Conservation (phyloP, 306 rosid genomes). For the Quercus variabilis region DNA sequence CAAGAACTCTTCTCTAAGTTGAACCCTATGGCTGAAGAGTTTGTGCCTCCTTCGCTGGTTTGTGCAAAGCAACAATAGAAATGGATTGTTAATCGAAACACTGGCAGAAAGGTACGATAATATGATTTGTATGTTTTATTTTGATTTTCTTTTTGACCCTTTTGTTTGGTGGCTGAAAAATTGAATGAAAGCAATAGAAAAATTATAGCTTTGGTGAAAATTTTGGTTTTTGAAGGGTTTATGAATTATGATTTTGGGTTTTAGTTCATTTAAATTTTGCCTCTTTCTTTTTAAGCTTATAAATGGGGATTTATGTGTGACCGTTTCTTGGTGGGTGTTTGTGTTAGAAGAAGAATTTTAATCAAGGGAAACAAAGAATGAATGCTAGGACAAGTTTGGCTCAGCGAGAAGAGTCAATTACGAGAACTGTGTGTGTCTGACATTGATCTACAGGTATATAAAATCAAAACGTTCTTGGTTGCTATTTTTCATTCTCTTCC, state of each 20-base stretch:
- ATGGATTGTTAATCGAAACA: constrained; percentile 36
- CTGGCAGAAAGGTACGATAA: constrained; percentile 56
- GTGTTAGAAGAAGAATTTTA: constrained; percentile 76
- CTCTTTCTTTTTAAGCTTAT: neutral
- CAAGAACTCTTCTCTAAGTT: constrained; percentile 83
- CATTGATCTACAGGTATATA: constrained; percentile 83
- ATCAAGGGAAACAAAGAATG: constrained; percentile 65
- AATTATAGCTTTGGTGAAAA: neutral
- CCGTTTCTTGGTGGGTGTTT: neutral
- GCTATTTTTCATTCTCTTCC: no score
- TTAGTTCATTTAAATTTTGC: neutral
- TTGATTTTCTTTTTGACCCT: neutral
- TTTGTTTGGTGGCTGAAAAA: constrained; percentile 2
- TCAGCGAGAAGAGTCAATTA: constrained; percentile 81
- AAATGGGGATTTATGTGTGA: neutral
- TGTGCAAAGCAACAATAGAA: constrained; percentile 32
- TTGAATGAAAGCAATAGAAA: neutral
- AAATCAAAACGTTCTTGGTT: neutral
- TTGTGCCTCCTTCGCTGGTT: constrained; percentile 75
- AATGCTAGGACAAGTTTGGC: constrained; percentile 62
- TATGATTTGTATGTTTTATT: neutral
- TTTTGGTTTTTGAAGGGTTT: constrained; percentile 17
- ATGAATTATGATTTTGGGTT: neutral
- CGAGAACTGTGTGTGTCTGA: constrained; percentile 97
- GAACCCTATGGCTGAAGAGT: constrained; percentile 98